Conservation (phyloP, 2,329 filamentous ascomycete genomes). For the Aspergillus awamori region DNA sequence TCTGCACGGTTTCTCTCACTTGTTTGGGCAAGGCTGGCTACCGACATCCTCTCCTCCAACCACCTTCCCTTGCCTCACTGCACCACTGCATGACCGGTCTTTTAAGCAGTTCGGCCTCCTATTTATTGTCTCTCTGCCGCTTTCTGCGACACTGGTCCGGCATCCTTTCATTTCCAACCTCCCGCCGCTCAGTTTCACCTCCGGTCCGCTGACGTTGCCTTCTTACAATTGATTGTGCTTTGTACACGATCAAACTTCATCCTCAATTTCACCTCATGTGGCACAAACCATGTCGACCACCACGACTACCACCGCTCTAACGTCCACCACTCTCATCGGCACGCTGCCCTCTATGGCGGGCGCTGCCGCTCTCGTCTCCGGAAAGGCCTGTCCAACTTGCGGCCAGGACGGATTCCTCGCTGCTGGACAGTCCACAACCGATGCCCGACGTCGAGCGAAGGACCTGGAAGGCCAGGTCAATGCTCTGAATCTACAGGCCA, state of each 20-base stretch:
- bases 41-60: neutral
- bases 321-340: conserved; percentile 38
- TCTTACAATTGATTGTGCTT: neutral
- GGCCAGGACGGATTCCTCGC: conserved; percentile 35
- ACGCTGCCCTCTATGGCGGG: conserved; percentile 33
- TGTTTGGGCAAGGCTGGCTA: neutral
- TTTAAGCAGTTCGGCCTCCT: neutral
- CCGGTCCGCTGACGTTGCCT: neutral
- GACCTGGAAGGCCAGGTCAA: conserved; percentile 61
- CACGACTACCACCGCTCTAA: conserved; percentile 26
- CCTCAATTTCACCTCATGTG: conserved; percentile 6
- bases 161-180: conserved; percentile 18
- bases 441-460: conserved; percentile 46
- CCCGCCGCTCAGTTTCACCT: conserved; percentile 7
- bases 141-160: conserved; percentile 15
- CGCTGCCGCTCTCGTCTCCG: conserved; percentile 24
- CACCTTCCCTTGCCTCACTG: neutral
- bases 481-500: conserved; percentile 55
- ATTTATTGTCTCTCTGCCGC: neutral
- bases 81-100: neutral
- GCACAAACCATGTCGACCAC: conserved; percentile 30
- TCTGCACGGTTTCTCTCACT: neutral
- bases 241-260: neutral
- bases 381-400: conserved; percentile 43
- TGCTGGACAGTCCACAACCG: conserved; percentile 27